Evolutionary conservation across 805 yeast genomes (phyloP).

Genomic region (Schwanniomyces polymorphus): DNA sequence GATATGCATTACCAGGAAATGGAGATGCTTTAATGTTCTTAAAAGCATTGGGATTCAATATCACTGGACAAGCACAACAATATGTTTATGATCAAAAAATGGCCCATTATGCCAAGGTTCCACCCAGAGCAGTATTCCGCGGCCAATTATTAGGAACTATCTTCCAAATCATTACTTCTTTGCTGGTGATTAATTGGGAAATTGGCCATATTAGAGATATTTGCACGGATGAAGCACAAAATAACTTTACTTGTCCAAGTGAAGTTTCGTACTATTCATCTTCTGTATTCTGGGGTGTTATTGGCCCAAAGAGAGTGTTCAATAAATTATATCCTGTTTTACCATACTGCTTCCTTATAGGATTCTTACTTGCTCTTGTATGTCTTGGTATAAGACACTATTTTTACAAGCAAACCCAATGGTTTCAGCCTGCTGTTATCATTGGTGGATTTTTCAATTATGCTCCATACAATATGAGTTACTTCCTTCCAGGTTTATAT

Average conservation of each 20-base stretch:
- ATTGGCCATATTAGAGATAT: constrained; percentile 6
- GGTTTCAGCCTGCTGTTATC: constrained; percentile 51
- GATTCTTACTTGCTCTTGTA: constrained; percentile 28
- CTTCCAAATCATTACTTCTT: constrained; percentile 6
- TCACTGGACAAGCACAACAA: constrained; percentile 57
- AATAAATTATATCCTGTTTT: constrained; percentile 48
- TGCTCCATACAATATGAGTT: constrained; percentile 47
- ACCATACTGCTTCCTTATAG: constrained; percentile 55
- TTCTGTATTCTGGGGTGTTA: constrained; percentile 49
- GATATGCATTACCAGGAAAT: constrained; percentile 57
- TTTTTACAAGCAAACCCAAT: constrained; percentile 16
- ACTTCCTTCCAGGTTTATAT: constrained; percentile 54
- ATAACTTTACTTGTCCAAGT: constrained; percentile 24
- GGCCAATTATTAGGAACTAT: constrained; percentile 10
- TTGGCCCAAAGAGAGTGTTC: constrained; percentile 56
- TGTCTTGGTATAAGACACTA: constrained; percentile 20
- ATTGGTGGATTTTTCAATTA: constrained; percentile 43
- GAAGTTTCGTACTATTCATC: constrained; percentile 43
- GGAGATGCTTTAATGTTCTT: constrained; percentile 53
- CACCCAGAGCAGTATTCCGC: constrained; percentile 23
- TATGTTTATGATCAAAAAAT: constrained; percentile 28
- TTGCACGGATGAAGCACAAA: constrained; percentile 11
- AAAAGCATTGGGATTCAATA: constrained; percentile 53
- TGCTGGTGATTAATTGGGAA: constrained; percentile 10
- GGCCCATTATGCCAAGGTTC: constrained; percentile 21